Evolutionary conservation across 148 eudicot genomes (phyloP), one percentile per base, ranked within the genome.

Genomic region (Linanthus parryae): DNA sequence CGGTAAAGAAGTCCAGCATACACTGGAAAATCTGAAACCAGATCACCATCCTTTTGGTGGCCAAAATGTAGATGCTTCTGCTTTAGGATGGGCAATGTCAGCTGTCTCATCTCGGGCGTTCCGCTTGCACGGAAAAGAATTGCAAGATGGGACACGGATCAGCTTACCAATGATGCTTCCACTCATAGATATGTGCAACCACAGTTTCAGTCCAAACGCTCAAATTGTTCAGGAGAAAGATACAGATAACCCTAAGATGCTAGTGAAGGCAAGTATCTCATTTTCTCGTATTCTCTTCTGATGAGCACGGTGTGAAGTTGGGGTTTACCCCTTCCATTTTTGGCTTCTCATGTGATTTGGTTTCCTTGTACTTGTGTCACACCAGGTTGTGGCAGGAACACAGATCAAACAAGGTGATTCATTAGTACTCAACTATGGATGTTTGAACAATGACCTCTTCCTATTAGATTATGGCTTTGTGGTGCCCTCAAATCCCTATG

Each of bases 101-200:
- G 95, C 95, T 15, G 97, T 91, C 66, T 91, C 97, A 58, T 86
- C 97, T 30, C 72, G 97, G 66, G 97, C 97, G 55, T 91, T 91
- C 64, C 81, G 87, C 48, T 75, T 91, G 70, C 62, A 79, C 61
- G 84, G 86, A 30, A 55, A 64, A 54, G 77, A 75, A 66, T 69
- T 62, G 38, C 44, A 68, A 39, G 74, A 73, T 71, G 82, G 88
- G 41, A 55, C 59, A 54, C 81, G 43, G 38, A 33, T 36, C 40
- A 70, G 73, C 65, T 58, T 72, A 10, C 97, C 95, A 5, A 91
- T 86, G 97, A 76, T 91, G 95, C 88, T 91, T 58, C 97, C 97
- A 55, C 81, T 91, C 42, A 81, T 91, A 58, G 95, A 91, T 64
- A 91, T 91, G 94, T 91, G 97, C 82, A 91, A 91, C 63, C 97